Evolutionary conservation across 129 eudicot genomes (phyloP).

Genomic region (Daucus carota): DH1_v3.0 NC_030383.2:52119001-52119500

Average conservation of each 20-base stretch:
- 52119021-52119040: neutral
- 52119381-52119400: neutral
- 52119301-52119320: neutral
- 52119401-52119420: neutral
- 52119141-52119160: conserved; percentile 47
- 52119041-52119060: conserved; percentile 10
- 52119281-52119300: neutral
- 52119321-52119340: neutral
- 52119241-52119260: neutral
- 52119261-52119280: neutral
- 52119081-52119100: conserved; percentile 95
- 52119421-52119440: neutral
- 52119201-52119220: conserved; percentile 1
- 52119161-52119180: conserved; percentile 55
- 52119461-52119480: conserved; percentile 84
- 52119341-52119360: neutral
- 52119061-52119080: conserved; percentile 54
- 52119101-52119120: conserved; percentile 86
- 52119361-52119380: neutral
- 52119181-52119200: neutral
- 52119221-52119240: neutral
- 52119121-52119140: conserved; percentile 89
- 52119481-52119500: conserved; percentile 96
- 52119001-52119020: conserved; percentile 12
- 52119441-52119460: conserved; percentile 18